Evolutionary conservation across 2,329 filamentous ascomycete genomes (phyloP).

Genomic region (Venturia nashicola): DNA sequence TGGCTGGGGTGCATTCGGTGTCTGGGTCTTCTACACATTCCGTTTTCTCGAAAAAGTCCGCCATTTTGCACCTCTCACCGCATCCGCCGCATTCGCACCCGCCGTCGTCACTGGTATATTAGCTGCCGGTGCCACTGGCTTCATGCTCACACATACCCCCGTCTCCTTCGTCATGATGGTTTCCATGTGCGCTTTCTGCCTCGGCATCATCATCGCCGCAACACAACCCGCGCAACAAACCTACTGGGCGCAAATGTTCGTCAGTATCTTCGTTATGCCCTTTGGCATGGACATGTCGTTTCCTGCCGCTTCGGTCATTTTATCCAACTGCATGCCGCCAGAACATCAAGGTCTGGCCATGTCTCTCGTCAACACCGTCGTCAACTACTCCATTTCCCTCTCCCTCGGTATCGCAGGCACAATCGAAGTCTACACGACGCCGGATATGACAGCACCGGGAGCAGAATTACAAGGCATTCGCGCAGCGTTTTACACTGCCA

Average conservation of each 20-base stretch:
- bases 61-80: conserved; percentile 19
- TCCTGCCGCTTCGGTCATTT: conserved; percentile 17
- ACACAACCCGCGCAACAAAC: conserved; percentile 21
- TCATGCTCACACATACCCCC: conserved; percentile 25
- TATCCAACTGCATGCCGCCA: conserved; percentile 17
- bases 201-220: conserved; percentile 19
- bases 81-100: conserved; percentile 22
- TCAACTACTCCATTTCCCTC: conserved; percentile 18
- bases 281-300: conserved; percentile 17
- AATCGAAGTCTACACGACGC: conserved; percentile 8
- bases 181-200: conserved; percentile 23
- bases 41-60: conserved; percentile 22
- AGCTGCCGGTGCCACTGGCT: conserved; percentile 23
- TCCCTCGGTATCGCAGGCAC: conserved; percentile 13
- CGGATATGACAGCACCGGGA: neutral
- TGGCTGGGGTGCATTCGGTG: conserved; percentile 20
- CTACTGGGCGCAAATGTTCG: conserved; percentile 26
- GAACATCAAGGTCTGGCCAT: conserved; percentile 19
- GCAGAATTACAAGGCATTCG: conserved; percentile 9
- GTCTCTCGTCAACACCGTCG: conserved; percentile 16
- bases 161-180: conserved; percentile 26
- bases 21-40: conserved; percentile 26
- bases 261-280: conserved; percentile 14
- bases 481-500: conserved; percentile 14
- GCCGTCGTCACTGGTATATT: conserved; percentile 22